Percentiles rank a stretch among this genome's conserved stretches.
Conservation (phyloP, 805 yeast species). For the Yamadazyma phyllophila region DNA sequence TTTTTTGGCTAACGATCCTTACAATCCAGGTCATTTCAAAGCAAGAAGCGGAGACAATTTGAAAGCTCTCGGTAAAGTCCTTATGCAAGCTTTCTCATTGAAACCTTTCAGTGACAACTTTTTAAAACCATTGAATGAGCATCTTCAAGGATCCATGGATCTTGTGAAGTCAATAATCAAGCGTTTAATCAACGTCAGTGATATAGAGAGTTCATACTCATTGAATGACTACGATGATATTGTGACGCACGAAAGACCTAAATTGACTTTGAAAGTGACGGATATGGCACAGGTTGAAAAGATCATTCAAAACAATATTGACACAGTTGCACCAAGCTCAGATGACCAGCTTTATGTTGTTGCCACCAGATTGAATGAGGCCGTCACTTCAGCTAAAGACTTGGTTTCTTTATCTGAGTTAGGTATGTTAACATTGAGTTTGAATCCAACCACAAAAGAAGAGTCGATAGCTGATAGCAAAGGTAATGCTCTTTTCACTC, state of each 20-base stretch:
- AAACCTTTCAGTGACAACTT: conserved; percentile 68
- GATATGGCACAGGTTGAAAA: conserved; percentile 48
- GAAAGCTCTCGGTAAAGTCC: conserved; percentile 51
- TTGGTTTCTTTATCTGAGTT: conserved; percentile 50
- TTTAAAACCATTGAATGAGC: conserved; percentile 78
- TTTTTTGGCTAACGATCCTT: conserved; percentile 33
- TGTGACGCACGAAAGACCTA: conserved; percentile 45
- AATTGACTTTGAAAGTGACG: conserved; percentile 40
- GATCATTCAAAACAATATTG: conserved; percentile 41
- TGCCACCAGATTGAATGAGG: conserved; percentile 40
- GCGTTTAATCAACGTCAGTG: conserved; percentile 52
- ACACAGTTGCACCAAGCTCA: conserved; percentile 43
- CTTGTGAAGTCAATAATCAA: conserved; percentile 45
- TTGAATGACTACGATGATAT: conserved; percentile 71
- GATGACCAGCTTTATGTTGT: conserved; percentile 55
- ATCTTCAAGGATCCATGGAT: conserved; percentile 51
- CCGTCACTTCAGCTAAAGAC: conserved; percentile 36
- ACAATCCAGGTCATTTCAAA: conserved; percentile 18
- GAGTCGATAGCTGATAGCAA: conserved; percentile 54
- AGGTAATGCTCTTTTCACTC: conserved; percentile 58
- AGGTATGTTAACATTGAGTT: conserved; percentile 51
- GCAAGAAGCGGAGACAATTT: conserved; percentile 47
- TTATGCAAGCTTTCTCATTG: conserved; percentile 67
- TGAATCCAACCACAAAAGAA: conserved; percentile 52
- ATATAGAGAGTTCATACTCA: conserved; percentile 57